A percentile compares a stretch with the other conserved stretches of the same genome.
These are phyloP conservation scores for Cystobasidium ongulense DNA, from an alignment of 768 basidiomycete genomes.

Conservation along the genomic window DNA sequence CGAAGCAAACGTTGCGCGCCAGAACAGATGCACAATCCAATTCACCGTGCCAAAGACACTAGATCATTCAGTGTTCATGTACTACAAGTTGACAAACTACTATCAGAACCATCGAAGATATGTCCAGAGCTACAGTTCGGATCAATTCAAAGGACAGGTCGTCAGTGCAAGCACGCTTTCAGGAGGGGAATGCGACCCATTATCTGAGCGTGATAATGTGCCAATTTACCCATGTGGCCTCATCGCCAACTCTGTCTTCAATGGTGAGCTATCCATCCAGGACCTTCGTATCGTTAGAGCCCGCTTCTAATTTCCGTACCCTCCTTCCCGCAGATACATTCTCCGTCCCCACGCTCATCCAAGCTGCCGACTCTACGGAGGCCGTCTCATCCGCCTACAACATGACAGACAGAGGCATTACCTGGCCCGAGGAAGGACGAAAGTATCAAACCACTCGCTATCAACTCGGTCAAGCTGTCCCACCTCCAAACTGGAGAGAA, in stretches of 20 bases:
- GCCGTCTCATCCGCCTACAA: constrained; percentile 53
- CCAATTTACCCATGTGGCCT: constrained; percentile 89
- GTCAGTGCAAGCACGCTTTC: constrained; percentile 53
- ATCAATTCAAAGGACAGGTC: constrained; percentile 71
- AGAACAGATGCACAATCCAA: constrained; percentile 62
- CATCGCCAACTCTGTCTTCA: constrained; percentile 94
- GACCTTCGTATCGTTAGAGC: too few relatives aligned
- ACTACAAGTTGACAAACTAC: constrained; percentile 93
- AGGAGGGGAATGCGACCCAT: constrained; percentile 70
- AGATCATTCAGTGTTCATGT: constrained; percentile 67
- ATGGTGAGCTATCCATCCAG: constrained; percentile 54
- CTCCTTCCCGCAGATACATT: constrained; percentile 63
- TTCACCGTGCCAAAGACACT: constrained; percentile 77
- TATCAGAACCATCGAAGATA: constrained; percentile 98
- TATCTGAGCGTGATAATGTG: constrained; percentile 51
- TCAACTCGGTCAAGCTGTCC: constrained; percentile 59
- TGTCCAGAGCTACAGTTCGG: constrained; percentile 76
- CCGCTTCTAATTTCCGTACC: background rate
- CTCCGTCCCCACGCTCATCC: constrained; percentile 56
- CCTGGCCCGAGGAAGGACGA: constrained; percentile 90
- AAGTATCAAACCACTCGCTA: constrained; percentile 74
- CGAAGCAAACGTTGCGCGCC: constrained; percentile 45
- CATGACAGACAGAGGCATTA: constrained; percentile 71
- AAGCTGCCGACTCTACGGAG: constrained; percentile 50
- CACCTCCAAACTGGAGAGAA: constrained; percentile 83